Evolutionary conservation across 768 basidiomycete species (phyloP), one percentile per base, ranked within the genome.

Genomic region (Chalciporus sphaerocephalus): DNA sequence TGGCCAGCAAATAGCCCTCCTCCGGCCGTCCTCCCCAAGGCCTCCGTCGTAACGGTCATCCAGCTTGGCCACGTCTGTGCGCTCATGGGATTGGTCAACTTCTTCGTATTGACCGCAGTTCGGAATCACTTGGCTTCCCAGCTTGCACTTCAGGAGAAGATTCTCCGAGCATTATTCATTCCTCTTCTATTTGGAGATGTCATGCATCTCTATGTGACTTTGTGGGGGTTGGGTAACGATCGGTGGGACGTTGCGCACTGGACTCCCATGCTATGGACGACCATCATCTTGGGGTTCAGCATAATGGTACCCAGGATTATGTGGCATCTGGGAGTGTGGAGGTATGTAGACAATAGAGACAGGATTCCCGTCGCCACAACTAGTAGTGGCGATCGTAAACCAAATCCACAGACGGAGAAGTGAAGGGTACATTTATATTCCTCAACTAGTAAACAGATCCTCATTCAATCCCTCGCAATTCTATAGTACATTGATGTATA

Each of bases 61-160:
- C 87, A 90, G 58, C 81, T 90, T 42, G 85, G 82, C 2, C 83
- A 89, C 53, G 85, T 85, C 40, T 87, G 85, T 54, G 84, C 79
- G 32, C 79, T 90, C 21, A 63, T 89, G 52, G 87, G 87, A 11
- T 56, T 85, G 46, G 59, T 89, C 47, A 89, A 88, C 58, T 55
- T 80, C 46, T 87, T 81, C 61, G 64, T 88, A 37, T 74, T 90
- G 43, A 71, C 74, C 16, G 73, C 83, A 9, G 73, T 74, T 24
- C 79, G 85, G 40, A 76, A 65, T 36, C 76, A 89, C 59, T 70
- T 90, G 40, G 70, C 70, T 22, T 62, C 65, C 2, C 74, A 81
- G 34, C 81, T 78, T 6, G 76, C 76, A 3, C 59, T 87, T 13
- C 87, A 90, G 67, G 87, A 90, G 62, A 83, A 81, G 62, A 76